Base-by-base conservation (phyloP, 1,284 basidiomycete species). In the Trichosporon faecale region DNA sequence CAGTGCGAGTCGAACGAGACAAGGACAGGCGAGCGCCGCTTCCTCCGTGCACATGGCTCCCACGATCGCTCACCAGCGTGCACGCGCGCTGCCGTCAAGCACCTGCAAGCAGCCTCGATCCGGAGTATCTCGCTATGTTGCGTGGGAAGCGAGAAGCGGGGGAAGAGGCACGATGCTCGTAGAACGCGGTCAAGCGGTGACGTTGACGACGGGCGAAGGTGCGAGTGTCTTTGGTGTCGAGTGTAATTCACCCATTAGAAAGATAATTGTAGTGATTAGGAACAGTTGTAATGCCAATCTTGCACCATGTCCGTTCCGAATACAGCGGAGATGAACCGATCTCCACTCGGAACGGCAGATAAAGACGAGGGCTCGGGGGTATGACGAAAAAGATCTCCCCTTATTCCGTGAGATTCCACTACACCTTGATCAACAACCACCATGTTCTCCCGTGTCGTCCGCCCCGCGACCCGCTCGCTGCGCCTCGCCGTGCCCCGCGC, bases 291-390 rank as follows among this genome's bases (percentile, higher is more conserved):
- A 55, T 55, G 52, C 21, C 40, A 33, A 44, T 52, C 52, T 55
- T 55, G 52, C 21, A 23, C 35, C 40, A 44, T 44, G 16, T 44
- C 18, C 16, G 8, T 18, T 44, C 1, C 40, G 16, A 44, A 44
- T 44, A 37, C 35, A 6, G 75, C 70, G 2, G 77, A 23, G 11
- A 40, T 16, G 72, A 37, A 77, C 76, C 0, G 78, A 74, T 2
- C 72, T 21, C 68, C 65, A 14, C 18, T 14, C n/a, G 2, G 29
- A 14, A 16, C 33, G 27, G 63, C 8, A 63, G 35, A 31, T 33
- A 64, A 64, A 64, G 37, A 8, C 11, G 12, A 2, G 21, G 18
- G 44, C 6, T n/a, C n/a, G 7, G 49, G 49, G 49, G 5, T 52
- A 52, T 52, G 49, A 52, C 49, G 49, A 52, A 52, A 52, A 52